Evolutionary conservation across 225 moss, liverwort and hornwort genomes (phyloP).

Genomic region (Straminergon stramineum): DNA sequence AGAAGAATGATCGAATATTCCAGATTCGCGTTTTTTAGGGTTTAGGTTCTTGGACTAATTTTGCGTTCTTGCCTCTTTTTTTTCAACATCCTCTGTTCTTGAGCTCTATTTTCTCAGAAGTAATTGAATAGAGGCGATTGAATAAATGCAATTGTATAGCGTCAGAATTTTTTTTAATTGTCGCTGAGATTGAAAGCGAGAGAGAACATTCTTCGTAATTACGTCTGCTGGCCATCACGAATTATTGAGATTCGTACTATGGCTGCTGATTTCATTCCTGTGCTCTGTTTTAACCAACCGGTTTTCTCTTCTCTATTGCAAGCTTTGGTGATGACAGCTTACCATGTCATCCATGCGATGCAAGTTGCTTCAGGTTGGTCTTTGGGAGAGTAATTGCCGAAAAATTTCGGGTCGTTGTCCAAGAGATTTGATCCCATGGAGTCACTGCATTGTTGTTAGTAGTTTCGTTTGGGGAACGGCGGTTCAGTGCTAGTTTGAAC

Average conservation of each 20-base stretch:
- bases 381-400: not conserved
- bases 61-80: not conserved
- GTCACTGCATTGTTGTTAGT: not conserved
- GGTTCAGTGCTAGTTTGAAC: not conserved
- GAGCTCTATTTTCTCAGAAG: not conserved
- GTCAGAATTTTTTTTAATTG: not conserved
- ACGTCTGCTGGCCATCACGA: not conserved
- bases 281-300: not conserved
- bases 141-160: not conserved
- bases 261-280: not conserved
- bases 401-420: not conserved
- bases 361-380: not conserved
- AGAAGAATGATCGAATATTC: not conserved
- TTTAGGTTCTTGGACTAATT: no score
- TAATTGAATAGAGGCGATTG: no score
- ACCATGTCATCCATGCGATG: not conserved
- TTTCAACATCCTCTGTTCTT: not conserved
- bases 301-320: not conserved
- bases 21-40: not conserved
- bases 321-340: not conserved
- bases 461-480: not conserved
- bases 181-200: not conserved
- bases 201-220: not conserved
- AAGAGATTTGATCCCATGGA: not conserved
- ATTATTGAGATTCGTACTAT: not conserved